Evolutionary conservation across 805 yeast genomes (phyloP).

Genomic region (Torulaspora quercuum): DNA sequence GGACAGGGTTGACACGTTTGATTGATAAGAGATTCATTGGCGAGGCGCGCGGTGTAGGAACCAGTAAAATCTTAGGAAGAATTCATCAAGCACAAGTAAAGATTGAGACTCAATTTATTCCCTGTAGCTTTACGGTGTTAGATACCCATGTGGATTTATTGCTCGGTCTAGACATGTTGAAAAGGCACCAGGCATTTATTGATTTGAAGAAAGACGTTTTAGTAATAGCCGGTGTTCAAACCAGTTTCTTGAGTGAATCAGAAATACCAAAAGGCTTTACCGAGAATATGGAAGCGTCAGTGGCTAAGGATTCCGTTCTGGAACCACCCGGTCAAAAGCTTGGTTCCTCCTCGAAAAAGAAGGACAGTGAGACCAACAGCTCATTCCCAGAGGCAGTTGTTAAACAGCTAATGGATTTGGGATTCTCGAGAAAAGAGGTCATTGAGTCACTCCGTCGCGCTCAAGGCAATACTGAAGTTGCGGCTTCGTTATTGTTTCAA

Average conservation of each 20-base stretch:
- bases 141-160: constrained; percentile 72
- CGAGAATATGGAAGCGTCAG: constrained; percentile 7
- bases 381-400: constrained; percentile 39
- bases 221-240: constrained; percentile 66
- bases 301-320: not conserved
- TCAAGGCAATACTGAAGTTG: constrained; percentile 76
- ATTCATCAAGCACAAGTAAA: constrained; percentile 86
- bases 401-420: constrained; percentile 56
- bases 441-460: constrained; percentile 61
- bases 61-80: constrained; percentile 70
- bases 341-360: not conserved
- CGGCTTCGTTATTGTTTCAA: constrained; percentile 72
- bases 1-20: constrained; percentile 62
- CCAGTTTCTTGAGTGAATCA: constrained; percentile 67
- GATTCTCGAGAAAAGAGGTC: constrained; percentile 66
- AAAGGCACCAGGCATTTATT: constrained; percentile 78
- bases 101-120: constrained; percentile 61
- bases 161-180: constrained; percentile 87
- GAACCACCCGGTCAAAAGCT: not conserved
- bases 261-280: constrained; percentile 52
- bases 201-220: constrained; percentile 67
- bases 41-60: constrained; percentile 88
- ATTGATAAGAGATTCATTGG: constrained; percentile 80
- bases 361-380: not conserved
- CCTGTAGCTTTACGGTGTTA: constrained; percentile 67